phyloP scores from a whole-genome alignment of 1,284 basidiomycete species.

The Moesziomyces sp. region DNA sequence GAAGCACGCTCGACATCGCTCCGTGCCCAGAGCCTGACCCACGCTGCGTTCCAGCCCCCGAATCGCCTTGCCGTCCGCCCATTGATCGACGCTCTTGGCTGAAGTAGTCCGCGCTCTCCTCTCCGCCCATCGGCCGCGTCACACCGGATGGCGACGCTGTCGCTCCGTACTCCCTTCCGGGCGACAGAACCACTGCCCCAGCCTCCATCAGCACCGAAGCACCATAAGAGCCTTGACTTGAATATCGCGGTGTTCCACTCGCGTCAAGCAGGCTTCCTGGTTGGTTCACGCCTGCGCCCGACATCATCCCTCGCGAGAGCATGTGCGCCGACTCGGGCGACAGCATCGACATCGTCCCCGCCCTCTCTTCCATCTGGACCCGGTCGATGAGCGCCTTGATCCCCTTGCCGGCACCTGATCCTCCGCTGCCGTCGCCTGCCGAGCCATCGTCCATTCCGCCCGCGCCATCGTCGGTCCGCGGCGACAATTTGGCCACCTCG shows the following conservation, averaged over 20 bases:
- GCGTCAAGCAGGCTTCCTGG: not conserved
- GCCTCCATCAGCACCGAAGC: slow-evolving; percentile 3
- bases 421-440: not conserved
- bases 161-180: slow-evolving; percentile 14
- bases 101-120: slow-evolving; percentile 26
- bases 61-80: slow-evolving; percentile 10
- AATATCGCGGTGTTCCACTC: slow-evolving; percentile 2
- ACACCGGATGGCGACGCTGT: slow-evolving; percentile 19
- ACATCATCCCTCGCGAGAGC: not conserved
- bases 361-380: slow-evolving; percentile 21
- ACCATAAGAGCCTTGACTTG: not conserved
- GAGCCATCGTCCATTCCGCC: not conserved
- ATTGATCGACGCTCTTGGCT: not conserved
- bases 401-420: not conserved
- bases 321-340: slow-evolving; percentile 1
- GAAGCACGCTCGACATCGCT: not conserved
- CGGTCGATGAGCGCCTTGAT: slow-evolving; percentile 26
- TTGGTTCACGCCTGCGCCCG: not conserved
- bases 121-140: slow-evolving; percentile 5
- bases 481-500: slow-evolving; percentile 29
- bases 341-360: slow-evolving; percentile 5
- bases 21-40: slow-evolving; percentile 8
- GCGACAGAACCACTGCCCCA: slow-evolving; percentile 7
- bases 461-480: slow-evolving; percentile 2
- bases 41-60: slow-evolving; percentile 1